Conservation (phyloP, 768 basidiomycete genomes). For the Pleurotus tuoliensis region DNA sequence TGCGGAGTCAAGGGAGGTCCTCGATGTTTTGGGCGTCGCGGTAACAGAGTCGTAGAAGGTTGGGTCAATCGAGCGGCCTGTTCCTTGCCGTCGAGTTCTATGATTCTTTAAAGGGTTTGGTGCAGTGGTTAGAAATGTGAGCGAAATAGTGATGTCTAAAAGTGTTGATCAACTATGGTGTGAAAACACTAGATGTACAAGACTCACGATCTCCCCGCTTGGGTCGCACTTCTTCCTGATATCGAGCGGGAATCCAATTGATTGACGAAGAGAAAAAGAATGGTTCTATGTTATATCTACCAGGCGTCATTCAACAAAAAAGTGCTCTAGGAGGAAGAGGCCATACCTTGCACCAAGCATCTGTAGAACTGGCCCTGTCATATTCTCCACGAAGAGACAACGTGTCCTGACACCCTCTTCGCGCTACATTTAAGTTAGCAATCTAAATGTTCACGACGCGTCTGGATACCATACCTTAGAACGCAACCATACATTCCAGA, state of each 20-base stretch:
- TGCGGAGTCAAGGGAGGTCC: not conserved
- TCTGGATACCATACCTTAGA: conserved; percentile 14
- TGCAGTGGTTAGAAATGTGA: conserved; percentile 23
- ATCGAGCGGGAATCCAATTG: conserved; percentile 39
- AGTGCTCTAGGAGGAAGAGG: not conserved
- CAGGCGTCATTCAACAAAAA: not conserved
- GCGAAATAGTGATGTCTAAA: conserved; percentile 39
- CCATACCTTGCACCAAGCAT: conserved; percentile 34
- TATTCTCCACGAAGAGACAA: conserved; percentile 32
- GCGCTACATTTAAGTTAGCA: conserved; percentile 11
- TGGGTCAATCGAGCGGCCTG: too few relatives aligned
- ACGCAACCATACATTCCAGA: conserved; percentile 25
- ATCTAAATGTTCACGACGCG: not conserved
- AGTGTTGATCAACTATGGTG: not conserved
- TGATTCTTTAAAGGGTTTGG: not conserved
- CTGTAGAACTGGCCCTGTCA: conserved; percentile 25
- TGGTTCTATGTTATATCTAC: conserved; percentile 37
- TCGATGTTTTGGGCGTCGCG: not conserved
- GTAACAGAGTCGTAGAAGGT: not conserved
- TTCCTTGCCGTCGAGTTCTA: not conserved
- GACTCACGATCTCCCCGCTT: conserved; percentile 34
- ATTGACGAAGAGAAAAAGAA: conserved; percentile 41
- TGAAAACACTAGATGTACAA: not conserved
- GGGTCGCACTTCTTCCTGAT: conserved; percentile 27
- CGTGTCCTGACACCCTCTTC: conserved; percentile 22